Evolutionary conservation across 129 eudicot genomes (phyloP).

Genomic region (Scalesia atractyloides): DNA sequence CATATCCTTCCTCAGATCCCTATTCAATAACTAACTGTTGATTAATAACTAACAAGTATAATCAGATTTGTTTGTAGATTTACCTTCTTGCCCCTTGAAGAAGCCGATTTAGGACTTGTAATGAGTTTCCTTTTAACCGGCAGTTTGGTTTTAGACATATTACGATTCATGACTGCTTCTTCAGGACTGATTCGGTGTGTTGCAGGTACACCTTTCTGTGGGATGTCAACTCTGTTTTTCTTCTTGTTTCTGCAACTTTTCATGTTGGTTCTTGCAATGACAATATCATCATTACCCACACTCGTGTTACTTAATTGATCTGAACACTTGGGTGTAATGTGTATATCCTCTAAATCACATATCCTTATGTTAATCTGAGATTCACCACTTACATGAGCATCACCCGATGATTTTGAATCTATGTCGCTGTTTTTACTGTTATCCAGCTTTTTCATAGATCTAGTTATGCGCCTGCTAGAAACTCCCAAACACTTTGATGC

Average conservation of each 20-base stretch:
- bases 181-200: conserved; percentile 7
- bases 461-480: conserved; percentile 29
- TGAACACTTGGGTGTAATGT: neutral
- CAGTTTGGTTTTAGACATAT: conserved; percentile 39
- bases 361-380: conserved; percentile 19
- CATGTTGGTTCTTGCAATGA: neutral
- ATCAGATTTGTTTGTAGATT: conserved; percentile 16
- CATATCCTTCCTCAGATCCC: conserved; percentile 41
- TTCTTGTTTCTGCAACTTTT: conserved; percentile 22
- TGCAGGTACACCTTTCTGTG: conserved; percentile 10
- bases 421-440: conserved; percentile 7
- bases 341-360: neutral
- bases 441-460: conserved; percentile 28
- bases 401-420: neutral
- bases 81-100: conserved; percentile 22
- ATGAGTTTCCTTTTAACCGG: conserved; percentile 1
- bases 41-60: conserved; percentile 1
- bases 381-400: conserved; percentile 18
- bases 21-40: conserved; percentile 18
- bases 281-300: conserved; percentile 2
- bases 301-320: neutral
- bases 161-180: conserved; percentile 24
- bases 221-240: conserved; percentile 2
- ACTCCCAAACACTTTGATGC: conserved; percentile 6
- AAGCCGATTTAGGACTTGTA: conserved; percentile 20